phyloP scores from a whole-genome alignment of 1,139 yeast species.

The Saccharomyces hybrid region DNA sequence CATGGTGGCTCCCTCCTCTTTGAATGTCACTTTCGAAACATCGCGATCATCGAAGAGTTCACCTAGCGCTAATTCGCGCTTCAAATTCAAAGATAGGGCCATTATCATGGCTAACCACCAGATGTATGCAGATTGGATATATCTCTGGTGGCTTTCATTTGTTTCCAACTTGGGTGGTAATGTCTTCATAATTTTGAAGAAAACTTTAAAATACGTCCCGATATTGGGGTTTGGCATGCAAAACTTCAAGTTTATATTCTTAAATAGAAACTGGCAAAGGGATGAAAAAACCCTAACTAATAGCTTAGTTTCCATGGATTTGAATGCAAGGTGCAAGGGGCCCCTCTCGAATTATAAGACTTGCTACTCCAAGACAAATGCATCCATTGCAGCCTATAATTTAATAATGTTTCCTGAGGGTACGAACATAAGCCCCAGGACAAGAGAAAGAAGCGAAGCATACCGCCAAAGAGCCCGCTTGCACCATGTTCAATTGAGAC shows the following conservation, averaged over 20 bases:
- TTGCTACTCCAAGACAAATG: background rate
- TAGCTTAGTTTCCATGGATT: background rate
- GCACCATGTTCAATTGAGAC: slow-evolving; percentile 38
- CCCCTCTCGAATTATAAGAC: background rate
- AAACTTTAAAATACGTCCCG: slow-evolving; percentile 66
- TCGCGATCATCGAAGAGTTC: background rate
- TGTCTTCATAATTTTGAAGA: slow-evolving; percentile 63
- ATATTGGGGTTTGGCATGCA: slow-evolving; percentile 80
- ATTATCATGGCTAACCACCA: slow-evolving; percentile 59
- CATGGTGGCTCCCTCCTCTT: slow-evolving; percentile 20
- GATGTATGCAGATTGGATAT: slow-evolving; percentile 88
- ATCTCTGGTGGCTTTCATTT: slow-evolving; percentile 76
- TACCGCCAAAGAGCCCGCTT: slow-evolving; percentile 48
- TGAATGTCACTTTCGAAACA: slow-evolving; percentile 20
- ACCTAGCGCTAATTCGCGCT: slow-evolving; percentile 16
- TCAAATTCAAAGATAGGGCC: background rate
- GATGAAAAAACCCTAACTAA: slow-evolving; percentile 39
- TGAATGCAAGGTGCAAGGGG: background rate
- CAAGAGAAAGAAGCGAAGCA: slow-evolving; percentile 47
- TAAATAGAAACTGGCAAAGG: slow-evolving; percentile 66
- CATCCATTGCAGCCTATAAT: background rate
- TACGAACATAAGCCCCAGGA: slow-evolving; percentile 65
- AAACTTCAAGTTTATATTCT: slow-evolving; percentile 64
- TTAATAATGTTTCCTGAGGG: slow-evolving; percentile 88
- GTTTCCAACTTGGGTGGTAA: slow-evolving; percentile 57